phyloP scores from a whole-genome alignment of 1,284 basidiomycete genomes.

The Irpex sp. region DNA sequence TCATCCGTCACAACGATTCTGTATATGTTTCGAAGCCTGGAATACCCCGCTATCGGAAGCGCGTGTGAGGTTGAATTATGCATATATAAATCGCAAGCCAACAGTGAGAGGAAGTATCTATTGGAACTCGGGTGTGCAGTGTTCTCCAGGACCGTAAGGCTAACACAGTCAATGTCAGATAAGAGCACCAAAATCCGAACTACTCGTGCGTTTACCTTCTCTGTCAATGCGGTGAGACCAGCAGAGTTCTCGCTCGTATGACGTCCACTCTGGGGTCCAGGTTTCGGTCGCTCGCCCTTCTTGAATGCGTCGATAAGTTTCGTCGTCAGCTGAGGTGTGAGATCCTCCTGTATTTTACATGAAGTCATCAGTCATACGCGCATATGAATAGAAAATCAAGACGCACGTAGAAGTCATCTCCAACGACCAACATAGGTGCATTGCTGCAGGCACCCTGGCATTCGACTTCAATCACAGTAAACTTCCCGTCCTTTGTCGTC shows the following conservation, averaged over 20 bases:
- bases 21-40: neutral
- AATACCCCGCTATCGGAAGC: neutral
- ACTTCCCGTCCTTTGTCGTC: conserved; percentile 94
- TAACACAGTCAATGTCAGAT: conserved; percentile 30
- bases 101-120: conserved; percentile 34
- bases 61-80: neutral
- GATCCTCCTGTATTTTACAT: conserved; percentile 74
- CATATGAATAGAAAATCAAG: conserved; percentile 1
- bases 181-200: neutral
- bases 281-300: conserved; percentile 84
- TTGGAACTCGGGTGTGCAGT: conserved; percentile 85
- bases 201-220: conserved; percentile 51
- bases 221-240: conserved; percentile 80
- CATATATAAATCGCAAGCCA: neutral
- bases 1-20: neutral
- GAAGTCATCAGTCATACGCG: conserved; percentile 8
- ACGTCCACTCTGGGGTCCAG: conserved; percentile 88
- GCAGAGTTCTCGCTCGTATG: conserved; percentile 89
- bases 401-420: conserved; percentile 94
- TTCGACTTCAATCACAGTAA: conserved; percentile 97
- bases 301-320: conserved; percentile 85
- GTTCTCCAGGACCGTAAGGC: conserved; percentile 94
- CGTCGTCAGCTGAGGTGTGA: conserved; percentile 89
- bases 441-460: conserved; percentile 98
- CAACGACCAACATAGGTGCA: conserved; percentile 98